Base-by-base conservation (phyloP, 2,329 filamentous ascomycete genomes). In the Whalleya microplaca region DNA sequence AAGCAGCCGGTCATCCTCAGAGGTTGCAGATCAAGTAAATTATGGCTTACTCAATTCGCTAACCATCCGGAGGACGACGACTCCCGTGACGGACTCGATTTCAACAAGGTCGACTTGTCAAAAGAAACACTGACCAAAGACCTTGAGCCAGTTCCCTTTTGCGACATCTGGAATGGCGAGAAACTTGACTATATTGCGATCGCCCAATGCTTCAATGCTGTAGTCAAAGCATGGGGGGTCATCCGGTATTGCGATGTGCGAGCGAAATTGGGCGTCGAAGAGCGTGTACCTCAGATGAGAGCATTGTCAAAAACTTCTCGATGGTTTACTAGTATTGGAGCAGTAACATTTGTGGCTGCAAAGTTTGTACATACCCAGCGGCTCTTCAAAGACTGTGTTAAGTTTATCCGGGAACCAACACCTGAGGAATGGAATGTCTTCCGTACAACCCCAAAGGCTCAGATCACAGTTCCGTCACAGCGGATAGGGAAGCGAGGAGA, bases 381-480 rank as follows among this genome's bases (percentile, higher is more conserved):
- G 52, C 73, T 86, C 5, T 86, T 82, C 72, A 85, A 84, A 62
- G 84, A 87, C 62, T 87, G 85, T 62, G 76, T 87, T 58, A 84
- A 83, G 60, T 86, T 80, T 54, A 72, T 80, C 45, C 76, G 84
- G 44, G 82, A 86, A 6, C 77, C 85, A 29, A 83, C 78, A 12
- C 65, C 78, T 1, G 79, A 81, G 20, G 84, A 87, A 61, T 86
- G 84, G 84, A 73, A 77, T 6, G 72, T 78, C 18, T 84, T 82
- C 55, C 73, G 84, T 20, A 77, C 80, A 2, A 83, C 81, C 0
- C 83, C 78, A 1, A 78, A 75, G 46, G 75, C 65, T 49, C 64
- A 61, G 46, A 67, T 69, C 51, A 70, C 61, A 23, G 61, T 68
- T 29, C 68, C 69, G 29, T 69, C 68, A 16, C 66, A 62, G 18